A percentile compares a stretch with the other conserved stretches of the same genome.
Evolutionary conservation across 345 rosid species (phyloP).

Genomic region (Acer saccharum): DNA sequence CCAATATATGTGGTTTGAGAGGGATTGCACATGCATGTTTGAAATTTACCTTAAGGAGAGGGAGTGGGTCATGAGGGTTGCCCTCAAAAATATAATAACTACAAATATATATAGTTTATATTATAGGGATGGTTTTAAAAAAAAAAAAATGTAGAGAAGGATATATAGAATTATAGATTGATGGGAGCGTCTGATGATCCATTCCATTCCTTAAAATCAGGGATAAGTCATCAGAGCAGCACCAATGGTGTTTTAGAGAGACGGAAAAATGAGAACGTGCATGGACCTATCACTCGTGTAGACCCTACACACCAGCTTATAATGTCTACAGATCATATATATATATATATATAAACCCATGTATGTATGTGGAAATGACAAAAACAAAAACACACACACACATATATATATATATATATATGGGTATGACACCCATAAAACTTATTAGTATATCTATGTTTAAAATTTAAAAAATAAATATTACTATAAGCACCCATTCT

Average conservation of each 20-base stretch:
- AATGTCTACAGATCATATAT: neutral
- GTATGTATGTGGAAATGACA: neutral
- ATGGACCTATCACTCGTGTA: slow-evolving; percentile 4
- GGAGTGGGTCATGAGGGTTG: no score
- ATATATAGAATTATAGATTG: neutral
- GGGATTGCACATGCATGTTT: neutral
- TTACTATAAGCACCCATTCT: no score
- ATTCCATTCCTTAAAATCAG: slow-evolving; percentile 23
- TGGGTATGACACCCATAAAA: no score
- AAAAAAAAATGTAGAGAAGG: neutral
- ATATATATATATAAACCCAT: neutral
- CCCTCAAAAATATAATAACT: no score
- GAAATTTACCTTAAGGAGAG: neutral
- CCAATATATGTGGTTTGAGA: neutral
- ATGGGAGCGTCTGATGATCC: neutral
- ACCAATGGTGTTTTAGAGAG: neutral
- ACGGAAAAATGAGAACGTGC: neutral
- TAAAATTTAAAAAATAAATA: no score
- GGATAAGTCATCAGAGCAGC: neutral
- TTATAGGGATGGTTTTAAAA: no score
- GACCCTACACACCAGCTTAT: neutral
- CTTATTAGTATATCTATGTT: no score
- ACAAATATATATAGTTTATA: no score
- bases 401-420: no score
- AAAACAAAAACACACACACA: no score